Base-by-base conservation (phyloP, 257 asterid genomes). In the Fraxinus quadrangulata region DNA sequence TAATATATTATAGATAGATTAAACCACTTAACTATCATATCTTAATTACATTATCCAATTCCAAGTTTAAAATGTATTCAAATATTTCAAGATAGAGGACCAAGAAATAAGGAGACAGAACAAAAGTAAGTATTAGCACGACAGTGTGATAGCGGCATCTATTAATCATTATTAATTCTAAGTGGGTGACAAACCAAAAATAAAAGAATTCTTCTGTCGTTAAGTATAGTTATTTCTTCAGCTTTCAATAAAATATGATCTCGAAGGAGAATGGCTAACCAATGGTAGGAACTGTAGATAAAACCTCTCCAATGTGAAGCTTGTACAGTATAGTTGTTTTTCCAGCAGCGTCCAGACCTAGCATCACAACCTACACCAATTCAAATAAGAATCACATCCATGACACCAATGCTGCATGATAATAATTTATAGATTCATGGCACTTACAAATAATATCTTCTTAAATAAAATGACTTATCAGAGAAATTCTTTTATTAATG, bases 321-420 rank as follows among this genome's bases (percentile, higher is more conserved):
- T 96, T 96, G 82, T 96, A 93, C 67, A 96, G 89, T 76, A 96
- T 93, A 6, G 99, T 96, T 80, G 99, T 96, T 94, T 96, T 96
- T 71, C 99, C 99, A 87, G 99, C 99, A 68, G 98, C 98, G 85
- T 96, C 99, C 77, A 96, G 90, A 67, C 99, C 99, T 81, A 96
- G 97, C 99, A 93, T 96, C 81, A 96, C 98, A 85, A 96, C 99
- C 99, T 96, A 76, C 56, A 51, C 42, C 78, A 81, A 77, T 70
- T 71, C 24, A 34, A 65, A 66, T 30, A 7, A 13, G 30, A 68
- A 66, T 56, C 26, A 56, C 66, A 56, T n/a, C 26, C 66, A n/a
- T n/a, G 66, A 56, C 26, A 6, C 10, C 28, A 56, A n/a, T 10
- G 4, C 11, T 56, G 12, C 66, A 56, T n/a, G 11, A 56, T n/a